Base-by-base conservation (phyloP, 2,329 filamentous ascomycete genomes). In the Alternaria arbusti region DNA sequence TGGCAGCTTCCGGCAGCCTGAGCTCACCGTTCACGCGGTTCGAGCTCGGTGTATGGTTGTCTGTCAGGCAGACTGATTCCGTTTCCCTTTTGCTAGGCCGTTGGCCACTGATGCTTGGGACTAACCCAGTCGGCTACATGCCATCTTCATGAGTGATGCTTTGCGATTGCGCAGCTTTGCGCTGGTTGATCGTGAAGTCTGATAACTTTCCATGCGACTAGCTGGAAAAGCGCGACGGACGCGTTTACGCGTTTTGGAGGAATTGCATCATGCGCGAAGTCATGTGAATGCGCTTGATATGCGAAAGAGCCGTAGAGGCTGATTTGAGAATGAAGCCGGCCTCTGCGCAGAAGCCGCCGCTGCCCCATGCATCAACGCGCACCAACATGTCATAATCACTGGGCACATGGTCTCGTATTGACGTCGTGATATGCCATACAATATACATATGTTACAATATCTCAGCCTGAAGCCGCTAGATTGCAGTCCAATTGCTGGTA, bases 91-190 rank as follows among this genome's bases (percentile, higher is more conserved):
- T 87, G 92, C 89, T 87, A 96, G 91, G 88, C 91, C 92, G 90
- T 96, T 85, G 92, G 91, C 89, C 87, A 72, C 84, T 97, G 92
- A 95, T 88, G 92, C 90, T 91, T 88, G 90, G 91, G 91, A 90
- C 88, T 84, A 95, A 95, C 92, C 77, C 72, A 79, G 94, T 95
- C 88, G 85, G 86, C 89, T 89, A 92, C 89, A 93, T 90, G 63
- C 54, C 30, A 25, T 51, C 13, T n/a, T 12, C 50, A 23, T 26
- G 6, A n/a, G 49, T n/a, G 11, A 20, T 11, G 23, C 13, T 59
- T 45, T 22, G 20, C 23, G 23, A 43, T 5, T 40, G 46, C 26
- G 32, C 32, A 32, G 25, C 23, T 54, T 26, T 32, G 43, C 22
- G 59, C 50, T 10, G 30, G n/a, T 40, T 12, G 20, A 52, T 9